Evolutionary conservation across 495 filamentous ascomycete genomes (phyloP).

Genomic region (Aspergillus indologenus): DNA sequence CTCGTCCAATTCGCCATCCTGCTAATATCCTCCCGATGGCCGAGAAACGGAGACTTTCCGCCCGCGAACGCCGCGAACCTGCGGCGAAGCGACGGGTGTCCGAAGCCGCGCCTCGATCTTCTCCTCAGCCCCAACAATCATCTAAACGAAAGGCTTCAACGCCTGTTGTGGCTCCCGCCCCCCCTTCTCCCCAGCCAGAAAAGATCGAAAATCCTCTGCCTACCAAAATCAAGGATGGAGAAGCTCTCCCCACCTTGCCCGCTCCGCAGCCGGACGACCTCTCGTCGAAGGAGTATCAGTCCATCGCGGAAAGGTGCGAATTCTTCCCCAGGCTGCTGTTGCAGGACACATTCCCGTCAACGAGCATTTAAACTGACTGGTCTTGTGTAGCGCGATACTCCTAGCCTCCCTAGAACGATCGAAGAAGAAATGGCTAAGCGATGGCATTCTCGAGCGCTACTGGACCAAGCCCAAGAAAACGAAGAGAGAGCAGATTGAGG

Average conservation of each 20-base stretch:
- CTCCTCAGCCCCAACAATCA: slow-evolving; percentile 21
- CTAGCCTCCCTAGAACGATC: slow-evolving; percentile 79
- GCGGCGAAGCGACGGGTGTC: slow-evolving; percentile 46
- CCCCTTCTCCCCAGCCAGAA: slow-evolving; percentile 29
- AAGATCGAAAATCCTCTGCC: slow-evolving; percentile 57
- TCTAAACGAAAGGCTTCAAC: slow-evolving; percentile 40
- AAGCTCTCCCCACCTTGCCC: slow-evolving; percentile 71
- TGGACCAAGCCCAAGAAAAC: slow-evolving; percentile 88
- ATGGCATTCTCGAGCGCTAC: slow-evolving; percentile 87
- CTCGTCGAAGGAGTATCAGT: slow-evolving; percentile 69
- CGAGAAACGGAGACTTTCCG: slow-evolving; percentile 45
- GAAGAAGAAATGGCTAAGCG: slow-evolving; percentile 81
- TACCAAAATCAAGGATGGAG: slow-evolving; percentile 59
- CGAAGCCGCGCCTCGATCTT: slow-evolving; percentile 37
- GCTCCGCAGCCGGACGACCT: slow-evolving; percentile 65
- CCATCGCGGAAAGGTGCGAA: slow-evolving; percentile 73
- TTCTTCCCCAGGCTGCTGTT: not conserved
- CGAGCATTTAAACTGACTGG: not conserved
- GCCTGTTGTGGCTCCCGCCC: slow-evolving; percentile 24
- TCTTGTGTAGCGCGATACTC: slow-evolving; percentile 72
- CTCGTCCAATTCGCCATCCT: no score
- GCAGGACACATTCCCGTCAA: not conserved
- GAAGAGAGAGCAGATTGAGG: slow-evolving; percentile 64
- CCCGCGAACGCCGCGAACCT: slow-evolving; percentile 47
- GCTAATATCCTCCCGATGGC: slow-evolving; percentile 30